These are phyloP conservation scores for Brasenia schreberi DNA, from an alignment of 164 flowering plant genomes.

Conservation along the genomic window DNA sequence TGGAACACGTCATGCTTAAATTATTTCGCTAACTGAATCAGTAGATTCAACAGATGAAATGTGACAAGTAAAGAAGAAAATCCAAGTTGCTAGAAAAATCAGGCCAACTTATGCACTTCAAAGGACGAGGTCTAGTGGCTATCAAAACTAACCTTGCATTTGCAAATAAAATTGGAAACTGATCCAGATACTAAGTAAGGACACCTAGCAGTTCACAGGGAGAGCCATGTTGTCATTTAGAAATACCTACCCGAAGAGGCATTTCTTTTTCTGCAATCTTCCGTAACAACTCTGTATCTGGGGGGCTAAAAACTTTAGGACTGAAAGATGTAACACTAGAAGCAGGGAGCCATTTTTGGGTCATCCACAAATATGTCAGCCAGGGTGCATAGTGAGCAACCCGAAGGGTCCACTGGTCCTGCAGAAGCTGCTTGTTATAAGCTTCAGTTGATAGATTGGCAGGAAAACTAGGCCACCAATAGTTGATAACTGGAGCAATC, in stretches of 20 bases:
- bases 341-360: constrained; percentile 63
- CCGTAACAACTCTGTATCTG: constrained; percentile 27
- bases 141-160: too few relatives aligned
- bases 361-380: constrained; percentile 85
- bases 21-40: too few relatives aligned
- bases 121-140: too few relatives aligned
- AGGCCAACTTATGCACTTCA: too few relatives aligned
- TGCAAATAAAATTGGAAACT: too few relatives aligned
- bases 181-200: too few relatives aligned
- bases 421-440: constrained; percentile 21
- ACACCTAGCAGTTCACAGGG: too few relatives aligned
- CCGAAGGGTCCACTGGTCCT: constrained; percentile 57
- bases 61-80: too few relatives aligned
- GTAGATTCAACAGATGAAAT: too few relatives aligned
- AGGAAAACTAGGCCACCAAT: constrained; percentile 85
- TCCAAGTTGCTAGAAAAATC: too few relatives aligned
- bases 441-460: constrained; percentile 49
- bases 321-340: constrained; percentile 21
- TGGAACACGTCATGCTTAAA: too few relatives aligned
- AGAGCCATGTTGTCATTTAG: neutral
- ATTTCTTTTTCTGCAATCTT: constrained; percentile 5
- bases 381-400: constrained; percentile 64
- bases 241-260: constrained; percentile 10
- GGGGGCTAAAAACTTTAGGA: constrained; percentile 20
- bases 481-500: constrained; percentile 65